phyloP scores from a whole-genome alignment of 768 basidiomycete genomes.

The Pholiota conissans region DNA sequence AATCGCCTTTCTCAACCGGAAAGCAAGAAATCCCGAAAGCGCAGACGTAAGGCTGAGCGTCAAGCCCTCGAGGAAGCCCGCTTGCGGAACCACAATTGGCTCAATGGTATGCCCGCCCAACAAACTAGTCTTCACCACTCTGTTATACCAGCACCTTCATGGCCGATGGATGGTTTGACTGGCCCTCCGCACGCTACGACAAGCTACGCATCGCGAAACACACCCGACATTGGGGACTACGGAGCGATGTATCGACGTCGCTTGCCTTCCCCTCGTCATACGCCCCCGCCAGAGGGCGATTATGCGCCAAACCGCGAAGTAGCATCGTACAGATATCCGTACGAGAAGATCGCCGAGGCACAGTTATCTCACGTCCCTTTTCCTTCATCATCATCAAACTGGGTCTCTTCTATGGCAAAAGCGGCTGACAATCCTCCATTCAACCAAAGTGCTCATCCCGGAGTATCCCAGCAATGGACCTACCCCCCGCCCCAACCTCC shows the following conservation, averaged over 20 bases:
- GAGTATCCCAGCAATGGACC: constrained; percentile 7
- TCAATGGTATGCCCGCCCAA: constrained; percentile 12
- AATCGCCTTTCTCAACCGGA: constrained; percentile 25
- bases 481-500: constrained; percentile 11
- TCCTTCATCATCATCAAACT: constrained; percentile 27
- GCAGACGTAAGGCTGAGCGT: constrained; percentile 36
- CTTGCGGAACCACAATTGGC: constrained; percentile 17
- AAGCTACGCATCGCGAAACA: neutral
- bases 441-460: neutral
- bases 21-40: constrained; percentile 43
- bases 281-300: neutral
- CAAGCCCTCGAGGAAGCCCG: constrained; percentile 30
- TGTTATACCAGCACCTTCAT: neutral
- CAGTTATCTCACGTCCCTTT: constrained; percentile 7
- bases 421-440: constrained; percentile 27
- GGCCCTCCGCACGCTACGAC: neutral
- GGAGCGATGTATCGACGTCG: neutral
- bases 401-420: constrained; percentile 44
- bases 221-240: neutral
- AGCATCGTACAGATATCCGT: neutral
- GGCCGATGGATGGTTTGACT: neutral
- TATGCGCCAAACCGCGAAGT: neutral
- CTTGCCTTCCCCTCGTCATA: neutral
- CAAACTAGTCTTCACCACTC: constrained; percentile 4
- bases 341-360: neutral